Base-by-base conservation (phyloP, 2,329 filamentous ascomycete genomes). In the Sarocladium strictum region DNA sequence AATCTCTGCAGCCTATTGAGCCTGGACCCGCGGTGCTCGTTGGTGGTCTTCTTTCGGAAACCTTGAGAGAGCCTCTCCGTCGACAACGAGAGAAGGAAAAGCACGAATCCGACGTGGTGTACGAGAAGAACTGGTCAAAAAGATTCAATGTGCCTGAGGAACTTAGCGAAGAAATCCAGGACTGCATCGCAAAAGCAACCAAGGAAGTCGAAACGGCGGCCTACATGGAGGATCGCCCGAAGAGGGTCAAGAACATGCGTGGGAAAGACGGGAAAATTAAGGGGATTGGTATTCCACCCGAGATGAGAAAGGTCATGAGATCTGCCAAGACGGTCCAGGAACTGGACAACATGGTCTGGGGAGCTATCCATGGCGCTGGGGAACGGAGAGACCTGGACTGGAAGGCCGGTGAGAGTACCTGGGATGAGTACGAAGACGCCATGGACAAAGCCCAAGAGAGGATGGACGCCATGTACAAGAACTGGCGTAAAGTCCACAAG, bases 211-310 rank as follows among this genome's bases (percentile, higher is more conserved):
- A 33, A 14, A 27, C 47, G 7, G 17, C 33, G 47, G 11, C 7
- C 17, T 51, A 32, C 27, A 51, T 51, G 47, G 3, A 21, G n/a
- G 29, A 21, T 4, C 47, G 47, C 2, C 27, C 47, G 6, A 21
- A 35, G 17, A 23, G 47, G 26, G 35, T 51, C 47, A 51, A 51
- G 47, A 51, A 23, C 3, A 51, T 51, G 47, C 26, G 47, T 21
- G 5, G 11, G 6, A 21, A 21, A 14, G 24, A 35, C 17, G 47
- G 47, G 14, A 32, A 29, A n/a, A 32, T 51, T n/a, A 51, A 19
- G n/a, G 26, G 19, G 10, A n/a, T 35, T 23, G 47, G 47, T 29
- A n/a, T 32, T 12, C 47, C 47, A 11, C 14, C 10, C 17, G 19
- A 7, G 29, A 32, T 6, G 29, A 32, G 12, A 32, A 32, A 12